phyloP scores from a whole-genome alignment of 1,284 basidiomycete genomes.

The Gomphus bonarii region DNA sequence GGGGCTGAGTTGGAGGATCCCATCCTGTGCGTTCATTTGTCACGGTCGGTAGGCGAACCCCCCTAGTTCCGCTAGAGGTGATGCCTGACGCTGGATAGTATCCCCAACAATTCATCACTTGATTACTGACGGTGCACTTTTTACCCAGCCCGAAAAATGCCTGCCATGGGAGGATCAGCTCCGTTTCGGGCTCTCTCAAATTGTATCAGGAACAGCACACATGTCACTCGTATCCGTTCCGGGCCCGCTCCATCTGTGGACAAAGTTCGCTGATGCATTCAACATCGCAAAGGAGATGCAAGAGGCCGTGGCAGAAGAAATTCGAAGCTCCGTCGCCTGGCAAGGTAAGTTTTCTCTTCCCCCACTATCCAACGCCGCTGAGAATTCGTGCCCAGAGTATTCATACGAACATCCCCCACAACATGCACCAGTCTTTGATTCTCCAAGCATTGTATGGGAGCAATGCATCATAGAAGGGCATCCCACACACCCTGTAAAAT shows the following conservation, averaged over 20 bases:
- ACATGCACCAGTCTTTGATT: constrained; percentile 28
- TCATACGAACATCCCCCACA: constrained; percentile 35
- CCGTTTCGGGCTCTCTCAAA: not conserved
- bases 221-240: not conserved
- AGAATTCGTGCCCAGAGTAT: constrained; percentile 20
- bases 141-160: not conserved
- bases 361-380: not conserved
- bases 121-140: not conserved
- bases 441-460: constrained; percentile 41
- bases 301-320: constrained; percentile 21
- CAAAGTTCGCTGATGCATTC: constrained; percentile 25
- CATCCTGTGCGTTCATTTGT: not conserved
- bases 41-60: not conserved
- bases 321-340: constrained; percentile 36
- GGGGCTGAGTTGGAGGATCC: not conserved
- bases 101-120: not conserved
- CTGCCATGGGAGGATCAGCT: not conserved
- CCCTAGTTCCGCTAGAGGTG: not conserved
- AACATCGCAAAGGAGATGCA: not conserved
- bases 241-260: constrained; percentile 25
- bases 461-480: constrained; percentile 47
- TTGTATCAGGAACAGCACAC: not conserved
- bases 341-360: constrained; percentile 18
- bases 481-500: constrained; percentile 39
- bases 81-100: not conserved